These are phyloP conservation scores for Astragalus membranaceus DNA, from an alignment of 306 rosid species.

Conservation along the genomic window DNA sequence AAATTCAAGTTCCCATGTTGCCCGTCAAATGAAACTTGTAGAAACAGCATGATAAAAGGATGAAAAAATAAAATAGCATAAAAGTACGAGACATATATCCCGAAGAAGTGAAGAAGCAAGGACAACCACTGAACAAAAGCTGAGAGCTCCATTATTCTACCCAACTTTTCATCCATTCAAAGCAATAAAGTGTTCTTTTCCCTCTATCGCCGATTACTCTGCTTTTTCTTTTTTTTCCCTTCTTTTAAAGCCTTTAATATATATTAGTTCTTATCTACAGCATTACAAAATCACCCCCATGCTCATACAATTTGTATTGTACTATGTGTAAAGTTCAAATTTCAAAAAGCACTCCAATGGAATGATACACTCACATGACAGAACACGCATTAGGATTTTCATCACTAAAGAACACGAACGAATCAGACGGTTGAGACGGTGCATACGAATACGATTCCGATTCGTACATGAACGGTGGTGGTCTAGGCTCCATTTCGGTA, in stretches of 20 bases:
- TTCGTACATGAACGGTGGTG: constrained; percentile 18
- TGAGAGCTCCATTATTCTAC: background rate
- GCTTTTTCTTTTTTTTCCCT: background rate
- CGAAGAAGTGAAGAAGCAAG: background rate
- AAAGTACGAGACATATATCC: background rate
- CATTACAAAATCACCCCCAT: constrained; percentile 32
- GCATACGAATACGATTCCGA: constrained; percentile 23
- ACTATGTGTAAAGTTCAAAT: background rate
- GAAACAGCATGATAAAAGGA: no score
- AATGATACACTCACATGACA: constrained; percentile 31
- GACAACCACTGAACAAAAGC: constrained; percentile 4
- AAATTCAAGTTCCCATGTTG: no score
- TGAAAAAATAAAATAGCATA: no score
- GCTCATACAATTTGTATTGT: constrained; percentile 31
- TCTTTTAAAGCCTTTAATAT: background rate
- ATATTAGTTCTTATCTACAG: constrained; percentile 23
- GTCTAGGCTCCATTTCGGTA: constrained; percentile 21
- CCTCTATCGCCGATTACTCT: background rate
- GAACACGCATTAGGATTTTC: constrained; percentile 83
- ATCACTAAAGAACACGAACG: constrained; percentile 70
- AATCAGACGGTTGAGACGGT: constrained; percentile 36
- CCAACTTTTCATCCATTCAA: constrained; percentile 11
- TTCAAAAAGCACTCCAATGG: background rate
- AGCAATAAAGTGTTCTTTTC: background rate
- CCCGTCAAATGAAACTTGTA: no score